phyloP scores from a whole-genome alignment of 2,329 filamentous ascomycete species.

The Xylaria hypoxylon region DNA sequence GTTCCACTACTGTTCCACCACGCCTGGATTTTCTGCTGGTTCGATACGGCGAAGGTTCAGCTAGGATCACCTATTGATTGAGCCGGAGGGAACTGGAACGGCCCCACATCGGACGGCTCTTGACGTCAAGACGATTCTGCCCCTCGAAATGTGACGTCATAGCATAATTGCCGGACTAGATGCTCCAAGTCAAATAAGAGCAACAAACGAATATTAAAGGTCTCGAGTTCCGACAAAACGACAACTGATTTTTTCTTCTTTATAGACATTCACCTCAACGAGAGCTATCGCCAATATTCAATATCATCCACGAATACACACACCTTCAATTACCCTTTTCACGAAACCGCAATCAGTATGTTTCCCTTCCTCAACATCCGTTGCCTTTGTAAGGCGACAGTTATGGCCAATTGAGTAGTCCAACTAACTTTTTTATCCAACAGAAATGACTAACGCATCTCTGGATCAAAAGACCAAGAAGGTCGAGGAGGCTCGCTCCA shows the following conservation, averaged over 20 bases:
- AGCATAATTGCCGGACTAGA: conserved; percentile 15
- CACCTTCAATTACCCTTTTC: background rate
- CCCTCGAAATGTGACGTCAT: conserved; percentile 36
- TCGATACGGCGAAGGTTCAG: background rate
- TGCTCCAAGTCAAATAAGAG: conserved; percentile 17
- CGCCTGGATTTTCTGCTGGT: background rate
- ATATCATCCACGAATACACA: conserved; percentile 5
- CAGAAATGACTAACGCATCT: conserved; percentile 35
- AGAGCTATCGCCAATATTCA: background rate
- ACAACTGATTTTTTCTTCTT: background rate
- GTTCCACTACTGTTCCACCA: conserved; percentile 1
- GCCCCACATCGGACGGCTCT: conserved; percentile 18
- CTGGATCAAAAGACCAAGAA: conserved; percentile 51
- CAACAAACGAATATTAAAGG: conserved; percentile 26
- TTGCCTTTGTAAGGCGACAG: background rate
- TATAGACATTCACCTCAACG: background rate
- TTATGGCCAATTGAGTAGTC: background rate
- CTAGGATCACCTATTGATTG: background rate
- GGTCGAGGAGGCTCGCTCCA: conserved; percentile 75
- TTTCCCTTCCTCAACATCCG: background rate
- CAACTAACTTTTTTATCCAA: conserved; percentile 9
- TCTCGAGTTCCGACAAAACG: conserved; percentile 1
- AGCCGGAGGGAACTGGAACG: background rate
- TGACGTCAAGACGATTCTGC: conserved; percentile 45
- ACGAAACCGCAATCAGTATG: conserved; percentile 25